These are phyloP conservation scores for Neurospora sublineolata DNA, from an alignment of 495 filamentous ascomycete species.

Conservation along the genomic window DNA sequence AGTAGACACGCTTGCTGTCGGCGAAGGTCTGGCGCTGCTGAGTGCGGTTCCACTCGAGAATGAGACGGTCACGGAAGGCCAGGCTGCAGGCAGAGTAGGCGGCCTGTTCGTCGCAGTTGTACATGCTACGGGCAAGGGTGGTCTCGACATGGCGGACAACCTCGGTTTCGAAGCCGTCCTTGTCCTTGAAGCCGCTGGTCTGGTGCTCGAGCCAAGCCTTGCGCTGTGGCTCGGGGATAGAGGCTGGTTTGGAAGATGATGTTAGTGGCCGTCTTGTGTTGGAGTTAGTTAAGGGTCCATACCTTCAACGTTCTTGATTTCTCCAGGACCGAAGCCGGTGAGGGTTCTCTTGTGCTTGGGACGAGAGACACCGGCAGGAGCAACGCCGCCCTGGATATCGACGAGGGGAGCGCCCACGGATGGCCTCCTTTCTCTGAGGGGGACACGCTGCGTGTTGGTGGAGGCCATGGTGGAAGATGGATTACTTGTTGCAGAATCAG, in stretches of 20 bases:
- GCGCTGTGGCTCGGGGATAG: slow-evolving; percentile 79
- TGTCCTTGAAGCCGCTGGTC: slow-evolving; percentile 57
- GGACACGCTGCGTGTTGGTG: slow-evolving; percentile 19
- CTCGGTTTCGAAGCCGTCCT: slow-evolving; percentile 59
- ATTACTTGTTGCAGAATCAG: neutral
- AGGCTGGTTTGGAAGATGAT: slow-evolving; percentile 26
- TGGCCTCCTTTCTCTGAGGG: slow-evolving; percentile 47
- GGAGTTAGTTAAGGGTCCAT: slow-evolving; percentile 7
- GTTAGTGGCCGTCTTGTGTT: slow-evolving; percentile 6
- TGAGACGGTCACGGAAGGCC: slow-evolving; percentile 82
- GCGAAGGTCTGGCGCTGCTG: slow-evolving; percentile 87
- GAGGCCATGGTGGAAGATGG: neutral
- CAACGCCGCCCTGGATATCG: slow-evolving; percentile 70
- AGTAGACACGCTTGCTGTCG: slow-evolving; percentile 91
- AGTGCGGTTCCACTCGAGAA: slow-evolving; percentile 95
- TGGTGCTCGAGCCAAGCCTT: slow-evolving; percentile 78
- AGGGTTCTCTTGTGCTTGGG: slow-evolving; percentile 93
- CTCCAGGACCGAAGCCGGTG: slow-evolving; percentile 77
- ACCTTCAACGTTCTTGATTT: slow-evolving; percentile 90
- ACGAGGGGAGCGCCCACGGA: slow-evolving; percentile 72
- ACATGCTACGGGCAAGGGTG: slow-evolving; percentile 87
- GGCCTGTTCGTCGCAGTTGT: slow-evolving; percentile 93
- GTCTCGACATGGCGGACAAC: slow-evolving; percentile 92
- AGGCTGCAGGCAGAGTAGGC: slow-evolving; percentile 85
- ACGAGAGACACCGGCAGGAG: slow-evolving; percentile 54